Percentiles rank a stretch among this genome's conserved stretches.
These are phyloP conservation scores for Apiospora aurea DNA, from an alignment of 2,329 filamentous ascomycete genomes.

Conservation along the genomic window DNA sequence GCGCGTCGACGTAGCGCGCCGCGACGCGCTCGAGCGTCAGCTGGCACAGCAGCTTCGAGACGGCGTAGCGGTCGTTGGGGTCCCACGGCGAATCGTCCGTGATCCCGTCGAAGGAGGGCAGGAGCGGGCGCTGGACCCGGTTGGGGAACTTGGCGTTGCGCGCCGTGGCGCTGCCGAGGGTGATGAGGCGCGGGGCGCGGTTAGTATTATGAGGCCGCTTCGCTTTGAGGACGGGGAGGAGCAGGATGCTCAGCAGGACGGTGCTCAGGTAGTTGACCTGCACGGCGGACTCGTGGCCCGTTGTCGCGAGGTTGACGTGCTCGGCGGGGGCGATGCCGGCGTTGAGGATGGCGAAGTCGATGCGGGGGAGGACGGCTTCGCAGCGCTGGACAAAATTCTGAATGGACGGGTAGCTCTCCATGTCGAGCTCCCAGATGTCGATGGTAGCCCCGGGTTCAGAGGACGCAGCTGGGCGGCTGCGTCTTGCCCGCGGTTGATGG, in stretches of 20 bases:
- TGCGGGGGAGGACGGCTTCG: constrained; percentile 37
- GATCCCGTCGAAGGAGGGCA: constrained; percentile 4
- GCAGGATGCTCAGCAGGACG: constrained; percentile 29
- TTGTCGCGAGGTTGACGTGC: not conserved
- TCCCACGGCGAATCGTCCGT: not conserved
- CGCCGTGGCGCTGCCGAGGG: not conserved
- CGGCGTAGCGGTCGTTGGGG: constrained; percentile 1
- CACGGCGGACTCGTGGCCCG: constrained; percentile 30
- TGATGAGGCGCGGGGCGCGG: not conserved
- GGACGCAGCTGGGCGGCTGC: constrained; percentile 31
- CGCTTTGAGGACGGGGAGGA: constrained; percentile 30
- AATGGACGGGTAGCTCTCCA: constrained; percentile 48
- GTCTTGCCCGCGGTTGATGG: not conserved
- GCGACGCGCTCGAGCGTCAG: constrained; percentile 16
- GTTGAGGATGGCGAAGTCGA: constrained; percentile 50
- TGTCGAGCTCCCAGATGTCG: constrained; percentile 53
- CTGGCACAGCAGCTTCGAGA: constrained; percentile 22
- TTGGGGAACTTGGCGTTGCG: not conserved
- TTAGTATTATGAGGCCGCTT: too few relatives aligned
- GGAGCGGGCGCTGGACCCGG: not conserved
- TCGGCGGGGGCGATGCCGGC: constrained; percentile 23
- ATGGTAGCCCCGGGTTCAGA: constrained; percentile 34
- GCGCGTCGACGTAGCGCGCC: constrained; percentile 27
- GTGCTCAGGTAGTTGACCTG: constrained; percentile 37
- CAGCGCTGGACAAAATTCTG: constrained; percentile 44